phyloP scores from a whole-genome alignment of 2,329 filamentous ascomycete genomes.

The Alternaria consortialis region DNA sequence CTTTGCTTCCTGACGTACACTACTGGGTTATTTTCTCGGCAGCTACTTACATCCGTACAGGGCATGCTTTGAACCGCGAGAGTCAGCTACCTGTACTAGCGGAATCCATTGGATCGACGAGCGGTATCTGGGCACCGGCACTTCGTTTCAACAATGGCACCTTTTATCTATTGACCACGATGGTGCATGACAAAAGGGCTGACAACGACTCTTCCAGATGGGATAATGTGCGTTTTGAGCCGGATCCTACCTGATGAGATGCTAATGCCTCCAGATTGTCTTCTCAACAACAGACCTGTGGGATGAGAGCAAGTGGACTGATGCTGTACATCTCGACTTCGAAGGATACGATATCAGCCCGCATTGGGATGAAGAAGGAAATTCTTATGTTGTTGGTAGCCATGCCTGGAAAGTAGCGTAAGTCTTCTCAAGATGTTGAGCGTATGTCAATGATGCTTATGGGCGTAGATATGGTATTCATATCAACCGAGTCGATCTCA shows the following conservation, averaged over 20 bases:
- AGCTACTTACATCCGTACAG: conserved; percentile 10
- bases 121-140: conserved; percentile 55
- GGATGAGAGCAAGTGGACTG: conserved; percentile 57
- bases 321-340: conserved; percentile 60
- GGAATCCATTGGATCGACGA: conserved; percentile 43
- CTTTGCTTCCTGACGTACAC: not conserved
- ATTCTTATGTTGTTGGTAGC: conserved; percentile 56
- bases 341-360: conserved; percentile 63
- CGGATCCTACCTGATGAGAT: not conserved
- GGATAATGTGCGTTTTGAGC: conserved; percentile 43
- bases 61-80: conserved; percentile 48
- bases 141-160: conserved; percentile 52
- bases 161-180: conserved; percentile 54
- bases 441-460: not conserved
- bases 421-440: not conserved
- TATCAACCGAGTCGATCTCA: conserved; percentile 41
- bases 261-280: conserved; percentile 42
- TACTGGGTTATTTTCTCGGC: not conserved
- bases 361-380: conserved; percentile 66
- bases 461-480: conserved; percentile 35
- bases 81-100: conserved; percentile 52
- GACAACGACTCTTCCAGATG: conserved; percentile 44
- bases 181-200: conserved; percentile 41
- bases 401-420: conserved; percentile 32
- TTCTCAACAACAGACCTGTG: conserved; percentile 58